Conservation (phyloP, 1,284 basidiomycete species). For the Rhodotorula sp. region DNA sequence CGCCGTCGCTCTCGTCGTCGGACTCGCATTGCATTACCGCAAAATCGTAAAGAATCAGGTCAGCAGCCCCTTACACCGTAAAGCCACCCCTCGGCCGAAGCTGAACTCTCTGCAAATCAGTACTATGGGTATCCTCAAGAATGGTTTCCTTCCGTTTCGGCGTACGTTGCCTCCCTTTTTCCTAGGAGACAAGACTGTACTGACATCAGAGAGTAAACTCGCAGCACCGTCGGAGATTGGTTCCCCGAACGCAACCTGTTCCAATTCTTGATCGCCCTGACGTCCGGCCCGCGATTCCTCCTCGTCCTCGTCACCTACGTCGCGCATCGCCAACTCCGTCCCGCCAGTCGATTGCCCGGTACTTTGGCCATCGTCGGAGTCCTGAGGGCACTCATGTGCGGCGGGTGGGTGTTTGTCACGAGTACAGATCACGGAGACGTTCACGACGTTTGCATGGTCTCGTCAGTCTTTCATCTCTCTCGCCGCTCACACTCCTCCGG, state of each 20-base stretch:
- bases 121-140: conserved; percentile 76
- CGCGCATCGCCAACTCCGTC: neutral
- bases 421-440: conserved; percentile 67
- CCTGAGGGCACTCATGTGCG: conserved; percentile 75
- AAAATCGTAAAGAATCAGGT: conserved; percentile 86
- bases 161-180: conserved; percentile 56
- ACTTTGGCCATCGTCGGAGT: conserved; percentile 66
- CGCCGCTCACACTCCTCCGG: neutral
- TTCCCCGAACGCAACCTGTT: conserved; percentile 84
- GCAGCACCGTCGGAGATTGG: conserved; percentile 79
- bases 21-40: conserved; percentile 71
- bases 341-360: neutral
- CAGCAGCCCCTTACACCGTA: conserved; percentile 20
- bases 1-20: conserved; percentile 64
- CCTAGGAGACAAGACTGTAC: neutral
- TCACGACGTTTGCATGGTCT: conserved; percentile 86
- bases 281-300: conserved; percentile 65
- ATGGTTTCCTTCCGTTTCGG: conserved; percentile 90
- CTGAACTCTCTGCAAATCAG: conserved; percentile 19
- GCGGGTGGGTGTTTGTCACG: conserved; percentile 91
- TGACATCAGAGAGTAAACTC: no score
- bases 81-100: neutral
- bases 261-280: conserved; percentile 81
- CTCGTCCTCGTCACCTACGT: conserved; percentile 67
- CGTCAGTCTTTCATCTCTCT: conserved; percentile 67